Percentiles rank a stretch among this genome's conserved stretches.
These are phyloP conservation scores for Plasmodium ovale DNA, from an alignment of 169 alveolate genomes.

Conservation along the genomic window DNA sequence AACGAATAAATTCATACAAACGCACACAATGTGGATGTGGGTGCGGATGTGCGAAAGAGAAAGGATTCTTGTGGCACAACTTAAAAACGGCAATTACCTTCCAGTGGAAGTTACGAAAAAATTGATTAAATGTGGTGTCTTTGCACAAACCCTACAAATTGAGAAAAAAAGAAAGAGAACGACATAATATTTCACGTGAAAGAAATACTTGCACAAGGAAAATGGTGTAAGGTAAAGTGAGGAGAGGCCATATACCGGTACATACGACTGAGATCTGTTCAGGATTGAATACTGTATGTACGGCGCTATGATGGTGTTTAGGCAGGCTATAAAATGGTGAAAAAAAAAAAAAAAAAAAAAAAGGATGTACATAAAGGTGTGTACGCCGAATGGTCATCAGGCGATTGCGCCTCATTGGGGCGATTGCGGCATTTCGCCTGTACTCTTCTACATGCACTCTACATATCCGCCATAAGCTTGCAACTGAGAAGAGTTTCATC, in stretches of 20 bases:
- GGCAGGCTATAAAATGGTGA: constrained; percentile 49
- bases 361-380: too few relatives aligned
- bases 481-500: too few relatives aligned
- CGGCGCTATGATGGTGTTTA: constrained; percentile 68
- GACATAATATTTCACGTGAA: too few relatives aligned
- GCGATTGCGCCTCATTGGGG: too few relatives aligned
- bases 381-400: too few relatives aligned
- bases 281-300: constrained; percentile 53
- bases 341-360: constrained; percentile 9
- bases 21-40: neutral
- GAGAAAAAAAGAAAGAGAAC: neutral
- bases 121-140: constrained; percentile 29
- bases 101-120: constrained; percentile 68
- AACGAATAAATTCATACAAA: neutral
- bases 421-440: too few relatives aligned
- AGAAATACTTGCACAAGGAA: too few relatives aligned
- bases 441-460: too few relatives aligned
- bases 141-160: constrained; percentile 36
- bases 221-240: too few relatives aligned
- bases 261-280: constrained; percentile 52
- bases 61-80: neutral
- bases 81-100: constrained; percentile 22
- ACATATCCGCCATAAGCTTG: too few relatives aligned
- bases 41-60: neutral
- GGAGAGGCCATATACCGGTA: too few relatives aligned